Base-by-base conservation (phyloP, 441 rosid species). In the Erodium texanum region DNA sequence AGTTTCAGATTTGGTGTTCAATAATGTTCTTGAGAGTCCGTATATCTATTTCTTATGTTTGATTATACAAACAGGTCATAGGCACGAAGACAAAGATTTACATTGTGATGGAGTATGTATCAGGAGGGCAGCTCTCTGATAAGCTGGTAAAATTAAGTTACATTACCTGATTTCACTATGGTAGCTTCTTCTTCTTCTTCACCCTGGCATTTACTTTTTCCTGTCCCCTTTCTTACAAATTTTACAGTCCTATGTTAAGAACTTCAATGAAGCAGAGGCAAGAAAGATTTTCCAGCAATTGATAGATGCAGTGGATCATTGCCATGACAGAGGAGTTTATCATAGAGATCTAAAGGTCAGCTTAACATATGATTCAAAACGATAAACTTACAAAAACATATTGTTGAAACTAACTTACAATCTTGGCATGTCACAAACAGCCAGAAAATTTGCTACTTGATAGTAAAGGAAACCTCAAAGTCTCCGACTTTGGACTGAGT, bases 291-390 rank as follows among this genome's bases (percentile, higher is more conserved):
- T 93, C 77, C 97, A 93, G 61, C 97, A 90, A 64, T 34, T 93
- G 79, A 82, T 90, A 11, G 96, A 93, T 81, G 90, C 96, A 29
- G 91, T 89, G 63, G 97, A 86, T 66, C 85, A 86, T 23, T 90
- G 98, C 76, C 97, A 90, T 68, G 78, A 79, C 84, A 87, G 81
- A 85, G 96, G 96, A 70, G 93, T 90, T 76, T 87, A 81, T 73
- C 97, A 90, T 71, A 87, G 98, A 79, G 98, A 87, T 77, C 81
- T 90, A 41, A 93, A 93, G 98, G 97, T 84, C 45, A 22, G 50
- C 15, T 20, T 3, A 59, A 54, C 65, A 68, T 19, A 4, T 16
- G 16, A 54, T 2, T 14, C 56, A 3, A 45, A 45, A 45, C 48
- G n/a, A n/a, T 1, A 12, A 12, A 5, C 16, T 45, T 45, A 3